Base-by-base conservation (phyloP, 352 stramenopile genomes). In the Phytophthora idaei region DNA sequence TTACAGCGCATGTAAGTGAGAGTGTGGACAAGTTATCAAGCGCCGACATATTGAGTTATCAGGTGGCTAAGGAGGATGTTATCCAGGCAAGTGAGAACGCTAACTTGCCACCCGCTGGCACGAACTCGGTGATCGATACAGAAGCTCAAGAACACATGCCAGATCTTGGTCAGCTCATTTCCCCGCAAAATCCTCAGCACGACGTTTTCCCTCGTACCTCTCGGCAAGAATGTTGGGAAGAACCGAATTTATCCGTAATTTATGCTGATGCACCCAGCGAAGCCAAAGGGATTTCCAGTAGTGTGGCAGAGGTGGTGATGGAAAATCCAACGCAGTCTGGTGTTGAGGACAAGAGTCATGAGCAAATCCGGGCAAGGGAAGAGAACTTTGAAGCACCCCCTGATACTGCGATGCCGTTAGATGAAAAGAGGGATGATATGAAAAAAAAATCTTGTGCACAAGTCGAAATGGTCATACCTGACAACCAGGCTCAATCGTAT, bases 211-310 rank as follows among this genome's bases (percentile, higher is more conserved):
- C 41, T 28, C 39, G 15, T 17, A 51, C 45, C 27, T 9, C 31
- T 44, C 50, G 36, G 21, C 46, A 64, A 68, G 54, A 8, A 37
- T 75, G 61, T 27, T 74, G 67, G 61, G 62, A 71, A 62, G 62
- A 68, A 9, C 37, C 25, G 6, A 34, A 17, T 21, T 17, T 36
- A 7, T 10, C 17, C 7, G 21, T 45, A 12, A 32, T 50, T 0
- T 46, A 9, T 27, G 4, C 47, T 7, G 47, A 57, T n/a, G 15
- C 14, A 28, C 5, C 6, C 5, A 28, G 37, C 2, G 12, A 61
- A 25, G 4, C 17, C n/a, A n/a, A 32, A 44, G 25, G 31, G 6
- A 12, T 41, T 41, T 41, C 15, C 28, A 54, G 6, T 27, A 21
- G 28, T 17, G 15, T 27, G 15, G 39, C 39, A 28, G 47, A n/a